Evolutionary conservation across 2,329 filamentous ascomycete genomes (phyloP).

Genomic region (Hirsutella rhossiliensis): DNA sequence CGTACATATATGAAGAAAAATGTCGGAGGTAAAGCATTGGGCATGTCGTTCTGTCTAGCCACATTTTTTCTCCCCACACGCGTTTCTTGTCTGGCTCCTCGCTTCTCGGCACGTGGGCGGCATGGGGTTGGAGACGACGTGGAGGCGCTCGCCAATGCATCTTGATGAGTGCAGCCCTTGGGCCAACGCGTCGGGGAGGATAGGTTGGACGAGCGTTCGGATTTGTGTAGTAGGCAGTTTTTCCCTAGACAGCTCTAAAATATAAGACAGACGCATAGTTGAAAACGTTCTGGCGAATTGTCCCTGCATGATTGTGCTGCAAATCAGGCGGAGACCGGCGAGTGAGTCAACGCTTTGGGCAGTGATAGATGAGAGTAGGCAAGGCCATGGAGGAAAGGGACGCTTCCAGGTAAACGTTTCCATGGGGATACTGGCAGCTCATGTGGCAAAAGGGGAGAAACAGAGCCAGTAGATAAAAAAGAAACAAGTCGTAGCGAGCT

Average conservation of each 20-base stretch:
- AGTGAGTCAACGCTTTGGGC: too few relatives aligned
- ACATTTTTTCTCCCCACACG: background rate
- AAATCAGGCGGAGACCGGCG: too few relatives aligned
- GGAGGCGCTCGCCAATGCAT: background rate
- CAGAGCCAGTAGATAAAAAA: too few relatives aligned
- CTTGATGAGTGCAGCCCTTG: background rate
- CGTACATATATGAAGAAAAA: constrained; percentile 1
- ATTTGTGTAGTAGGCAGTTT: background rate
- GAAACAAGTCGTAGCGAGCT: too few relatives aligned
- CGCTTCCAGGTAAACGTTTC: too few relatives aligned
- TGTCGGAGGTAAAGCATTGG: background rate
- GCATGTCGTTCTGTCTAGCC: background rate
- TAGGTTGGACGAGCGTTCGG: background rate
- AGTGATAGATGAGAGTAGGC: too few relatives aligned
- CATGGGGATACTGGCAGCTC: too few relatives aligned
- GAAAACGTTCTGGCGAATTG: background rate
- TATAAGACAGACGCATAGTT: background rate
- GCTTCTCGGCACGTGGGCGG: background rate
- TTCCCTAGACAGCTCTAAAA: constrained; percentile 1
- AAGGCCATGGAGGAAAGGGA: too few relatives aligned
- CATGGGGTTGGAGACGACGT: background rate
- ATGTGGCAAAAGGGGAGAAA: too few relatives aligned
- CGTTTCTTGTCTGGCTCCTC: background rate
- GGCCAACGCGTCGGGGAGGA: background rate
- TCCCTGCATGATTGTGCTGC: too few relatives aligned